Base-by-base conservation (phyloP, 352 stramenopile species). In the Phytophthora uliginosa region DNA sequence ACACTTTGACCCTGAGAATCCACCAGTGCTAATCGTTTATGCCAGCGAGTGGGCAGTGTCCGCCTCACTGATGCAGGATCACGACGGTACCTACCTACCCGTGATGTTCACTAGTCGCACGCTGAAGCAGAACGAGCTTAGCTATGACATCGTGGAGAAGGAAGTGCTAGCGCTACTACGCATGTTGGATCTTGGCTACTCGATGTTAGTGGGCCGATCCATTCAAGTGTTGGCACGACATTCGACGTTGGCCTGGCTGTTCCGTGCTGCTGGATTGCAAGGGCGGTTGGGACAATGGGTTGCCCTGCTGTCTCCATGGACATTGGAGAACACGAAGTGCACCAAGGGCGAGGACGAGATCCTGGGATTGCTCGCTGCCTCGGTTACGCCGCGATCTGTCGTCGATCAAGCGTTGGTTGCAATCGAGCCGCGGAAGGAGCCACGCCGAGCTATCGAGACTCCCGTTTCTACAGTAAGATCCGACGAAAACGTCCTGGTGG, bases 321-420 rank as follows among this genome's bases (percentile, higher is more conserved):
- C 22, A 0, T 7, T 64, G 1, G 57, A 47, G 4, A 47, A 59
- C 18, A 15, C 45, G 28, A 67, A 63, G 58, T 18, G 18, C 15
- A 52, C 5, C n/a, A n/a, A 66, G 38, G 63, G 65, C 12, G 63
- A 71, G 7, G 63, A 69, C 10, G 54, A 73, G 13, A 36, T 77
- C 2, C 53, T 66, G 2, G 58, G 70, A 10, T 9, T 59, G 36
- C 36, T 42, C 0, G 36, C 36, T 5, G 36, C 36, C 0, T 55
- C 45, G 24, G 51, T 74, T 7, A 58, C 52, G 0, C 36, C 52
- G 26, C 20, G 59, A 64, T 58, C 31, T 9, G 20, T 40, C 18
- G 54, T 59, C 12, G 59, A 66, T n/a, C 22, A 48, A 7, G 54
- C 33, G 2, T 10, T 55, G 3, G 17, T 51, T 1, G 13, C 26